Base-by-base conservation (phyloP, 169 alveolate genomes). In the Eimeria nieschulzi region DNA sequence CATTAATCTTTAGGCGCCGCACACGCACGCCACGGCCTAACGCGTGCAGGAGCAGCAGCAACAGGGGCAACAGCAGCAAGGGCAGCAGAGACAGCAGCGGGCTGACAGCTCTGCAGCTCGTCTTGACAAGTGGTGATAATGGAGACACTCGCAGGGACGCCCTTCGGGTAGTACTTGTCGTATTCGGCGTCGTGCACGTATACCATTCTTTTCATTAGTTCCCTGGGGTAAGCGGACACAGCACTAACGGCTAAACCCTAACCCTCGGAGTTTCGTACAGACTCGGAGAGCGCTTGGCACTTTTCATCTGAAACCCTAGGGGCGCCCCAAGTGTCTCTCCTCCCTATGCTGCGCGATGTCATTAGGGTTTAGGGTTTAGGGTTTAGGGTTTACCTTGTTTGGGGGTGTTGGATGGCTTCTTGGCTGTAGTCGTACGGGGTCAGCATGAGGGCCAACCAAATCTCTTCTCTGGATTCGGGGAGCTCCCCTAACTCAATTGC, bases 361-460 rank as follows among this genome's bases (percentile, higher is more conserved):
- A 33, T 26, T 66, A 66, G 75, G 75, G 75, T 66, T 66, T 66
- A 66, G 75, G 75, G 75, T 66, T 66, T 66, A 66, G 75, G 75
- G 75, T 66, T 72, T 33, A 72, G 56, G 56, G 82, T 26, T 59
- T 86, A 59, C 82, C 78, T 92, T 13, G 97, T 95, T 33, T 63
- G 80, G 59, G 91, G 71, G 84, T 96, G 76, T 19, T 54, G 59
- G 39, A 96, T 71, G 53, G 97, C 96, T 12, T 87, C 88, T 25
- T 93, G 59, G 21, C 93, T 39, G 75, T 95, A 95, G 83, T 96
- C 97, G 25, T 66, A 72, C 13, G 98, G 97, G 55, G 94, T 80
- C 3, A 96, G 94, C 96, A 95, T 95, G 12, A 94, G 86, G 17
- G 55, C 63, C 21, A 91, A 92, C 98, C 97, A 95, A 21, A 68